These are phyloP conservation scores for Globisporangium yorkense DNA, from an alignment of 352 stramenopile species.

Conservation along the genomic window DNA sequence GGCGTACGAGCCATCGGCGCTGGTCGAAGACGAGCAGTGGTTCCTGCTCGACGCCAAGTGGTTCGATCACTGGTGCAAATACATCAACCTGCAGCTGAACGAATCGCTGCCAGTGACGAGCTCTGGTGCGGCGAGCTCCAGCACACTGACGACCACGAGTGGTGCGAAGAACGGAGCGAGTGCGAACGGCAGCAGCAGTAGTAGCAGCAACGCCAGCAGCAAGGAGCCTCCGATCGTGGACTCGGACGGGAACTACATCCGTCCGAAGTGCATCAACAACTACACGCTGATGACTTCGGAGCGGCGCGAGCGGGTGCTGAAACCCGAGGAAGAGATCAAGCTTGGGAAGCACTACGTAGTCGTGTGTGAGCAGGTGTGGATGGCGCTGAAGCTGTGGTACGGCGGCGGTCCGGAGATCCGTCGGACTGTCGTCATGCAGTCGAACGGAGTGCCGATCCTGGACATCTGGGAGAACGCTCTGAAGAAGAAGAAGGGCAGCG, in stretches of 20 bases:
- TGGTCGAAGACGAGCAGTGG: constrained; percentile 83
- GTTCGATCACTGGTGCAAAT: constrained; percentile 85
- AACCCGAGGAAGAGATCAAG: constrained; percentile 70
- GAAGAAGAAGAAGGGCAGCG: constrained; percentile 52
- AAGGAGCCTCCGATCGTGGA: constrained; percentile 75
- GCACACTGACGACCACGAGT: constrained; percentile 10
- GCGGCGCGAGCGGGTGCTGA: constrained; percentile 61
- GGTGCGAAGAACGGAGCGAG: constrained; percentile 13
- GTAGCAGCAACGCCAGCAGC: constrained; percentile 18
- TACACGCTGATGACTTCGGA: constrained; percentile 67
- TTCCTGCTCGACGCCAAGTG: constrained; percentile 81
- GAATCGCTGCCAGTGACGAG: constrained; percentile 17
- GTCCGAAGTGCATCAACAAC: constrained; percentile 83
- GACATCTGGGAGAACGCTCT: constrained; percentile 75
- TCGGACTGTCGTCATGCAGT: constrained; percentile 68
- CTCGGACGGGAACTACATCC: constrained; percentile 71
- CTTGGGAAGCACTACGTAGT: constrained; percentile 81
- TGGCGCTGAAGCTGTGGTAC: constrained; percentile 90
- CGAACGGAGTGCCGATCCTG: constrained; percentile 51
- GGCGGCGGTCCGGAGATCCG: constrained; percentile 84
- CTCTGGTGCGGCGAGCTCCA: constrained; percentile 14
- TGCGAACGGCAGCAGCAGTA: constrained; percentile 10
- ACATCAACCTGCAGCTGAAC: constrained; percentile 35
- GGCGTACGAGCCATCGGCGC: constrained; percentile 51
- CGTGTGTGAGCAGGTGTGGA: constrained; percentile 84